Evolutionary conservation across 495 filamentous ascomycete genomes (phyloP), one percentile per base, ranked within the genome.

Genomic region (Cudoniella acicularis): DNA sequence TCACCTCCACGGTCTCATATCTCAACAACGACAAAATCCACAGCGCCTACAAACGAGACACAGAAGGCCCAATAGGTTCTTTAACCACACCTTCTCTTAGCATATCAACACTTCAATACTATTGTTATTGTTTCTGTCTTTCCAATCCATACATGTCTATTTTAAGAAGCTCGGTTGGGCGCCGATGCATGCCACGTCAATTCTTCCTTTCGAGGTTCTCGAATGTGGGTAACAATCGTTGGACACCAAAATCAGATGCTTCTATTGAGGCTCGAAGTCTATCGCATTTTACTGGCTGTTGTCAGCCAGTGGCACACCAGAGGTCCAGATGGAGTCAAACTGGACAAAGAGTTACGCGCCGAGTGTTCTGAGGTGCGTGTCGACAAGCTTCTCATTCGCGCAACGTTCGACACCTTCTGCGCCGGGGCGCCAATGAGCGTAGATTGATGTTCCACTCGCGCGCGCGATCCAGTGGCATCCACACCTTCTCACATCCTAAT

Each of bases 401-500:
- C 52, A 55, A 22, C 30, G 30, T 36, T 13, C 40, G 18, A 27
- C 27, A n/a, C 41, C 52, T 22, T 45, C 40, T 43, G 22, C 53
- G 48, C 22, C n/a, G 20, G 26, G 42, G 24, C 53, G 22, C 53
- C 53, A 56, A 48, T 48, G 4, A 45, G 3, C 40, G 1, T 25
- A 11, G 10, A 47, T n/a, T n/a, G 13, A 21, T 21, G 13, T 47
- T 47, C 43, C 43, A 47, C n/a, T 47, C 43, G 43, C 43, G 43
- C 43, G 42, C 21, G 42, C 53, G 18, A 56, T 46, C 41, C 30
- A 47, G 42, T 13, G 42, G 41, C 41, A 56, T 46, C 41, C 30
- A 47, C 22, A 47, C 43, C 43, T 47, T 17, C 20, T 9, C 6
- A 22, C 13, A n/a, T 22, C 22, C 64, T 60, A 62, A 66, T 62